Evolutionary conservation across 495 filamentous ascomycete genomes (phyloP), one percentile per base, ranked within the genome.

Genomic region (Arthonia radiata): DNA sequence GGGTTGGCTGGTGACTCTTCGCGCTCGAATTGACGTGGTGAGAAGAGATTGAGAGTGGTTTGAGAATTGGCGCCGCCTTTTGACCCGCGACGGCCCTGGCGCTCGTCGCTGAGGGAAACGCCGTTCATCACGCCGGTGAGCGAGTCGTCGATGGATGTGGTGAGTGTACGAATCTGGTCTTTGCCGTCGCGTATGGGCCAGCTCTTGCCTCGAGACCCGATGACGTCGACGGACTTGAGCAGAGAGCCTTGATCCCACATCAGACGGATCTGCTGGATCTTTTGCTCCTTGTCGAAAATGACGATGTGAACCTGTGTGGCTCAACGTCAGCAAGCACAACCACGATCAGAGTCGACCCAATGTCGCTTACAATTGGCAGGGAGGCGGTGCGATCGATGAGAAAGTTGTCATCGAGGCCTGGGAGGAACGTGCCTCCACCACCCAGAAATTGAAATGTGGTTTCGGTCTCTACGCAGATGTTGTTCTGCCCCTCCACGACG

Each of bases 191-290:
- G 74, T 47, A 97, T 83, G 12, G 86, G 86, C 86, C 86, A 97
- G 42, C 73, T 78, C 40, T 70, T 73, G 24, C 73, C 77, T 15
- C 75, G 69, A 37, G 66, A 64, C 31, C 86, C 86, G 49, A 97
- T 94, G 17, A 92, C 70, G 37, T 91, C 81, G 28, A 93, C 64
- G 43, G 83, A 71, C 49, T 86, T 94, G 33, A 97, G 59, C 5
- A 94, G 61, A 28, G 78, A 78, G 15, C 67, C 82, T 49, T 94
- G 89, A 44, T 97, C 86, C 86, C 86, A 97, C 46, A 72, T 74
- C 32, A 82, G 65, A 29, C 81, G 72, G 37, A 92, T 71, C 40
- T 78, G 74, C 35, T 60, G 49, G 46, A 97, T 91, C 44, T 78
- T 72, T 34, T 68, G 59, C 22, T 71, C 41, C 22, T 48, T 35